Conservation (phyloP, 805 yeast species). For the Candida pseudofarinosa region DNA sequence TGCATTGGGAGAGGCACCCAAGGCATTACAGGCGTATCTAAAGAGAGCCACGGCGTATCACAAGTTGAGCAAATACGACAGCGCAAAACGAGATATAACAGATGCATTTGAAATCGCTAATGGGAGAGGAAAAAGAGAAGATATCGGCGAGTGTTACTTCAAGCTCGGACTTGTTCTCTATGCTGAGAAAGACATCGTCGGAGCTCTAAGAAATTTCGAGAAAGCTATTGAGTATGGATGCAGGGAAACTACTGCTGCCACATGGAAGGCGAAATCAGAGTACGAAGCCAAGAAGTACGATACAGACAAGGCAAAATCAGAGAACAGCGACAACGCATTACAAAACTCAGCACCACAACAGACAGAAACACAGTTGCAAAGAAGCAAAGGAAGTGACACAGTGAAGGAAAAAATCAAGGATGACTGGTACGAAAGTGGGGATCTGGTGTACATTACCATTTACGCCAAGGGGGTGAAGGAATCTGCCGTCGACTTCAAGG, state of each 20-base stretch:
- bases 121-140: constrained; percentile 41
- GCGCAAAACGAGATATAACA: constrained; percentile 44
- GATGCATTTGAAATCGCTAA: constrained; percentile 45
- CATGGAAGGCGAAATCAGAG: constrained; percentile 43
- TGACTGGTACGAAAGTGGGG: constrained; percentile 60
- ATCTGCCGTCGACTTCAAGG: constrained; percentile 31
- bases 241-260: constrained; percentile 42
- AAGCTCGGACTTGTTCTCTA: constrained; percentile 45
- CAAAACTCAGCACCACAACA: neutral
- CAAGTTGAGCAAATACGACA: constrained; percentile 43
- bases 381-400: constrained; percentile 39
- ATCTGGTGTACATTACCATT: constrained; percentile 58
- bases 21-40: constrained; percentile 44
- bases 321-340: constrained; percentile 1
- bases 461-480: constrained; percentile 64
- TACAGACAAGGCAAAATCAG: constrained; percentile 8
- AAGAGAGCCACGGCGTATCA: constrained; percentile 49
- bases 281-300: constrained; percentile 26
- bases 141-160: constrained; percentile 46
- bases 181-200: constrained; percentile 36
- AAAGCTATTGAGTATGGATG: constrained; percentile 41
- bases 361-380: constrained; percentile 23
- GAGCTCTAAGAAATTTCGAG: constrained; percentile 39
- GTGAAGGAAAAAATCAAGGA: constrained; percentile 33
- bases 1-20: constrained; percentile 40